These are phyloP conservation scores for Mariannaea elegans DNA, from an alignment of 2,329 filamentous ascomycete genomes.

Conservation along the genomic window DNA sequence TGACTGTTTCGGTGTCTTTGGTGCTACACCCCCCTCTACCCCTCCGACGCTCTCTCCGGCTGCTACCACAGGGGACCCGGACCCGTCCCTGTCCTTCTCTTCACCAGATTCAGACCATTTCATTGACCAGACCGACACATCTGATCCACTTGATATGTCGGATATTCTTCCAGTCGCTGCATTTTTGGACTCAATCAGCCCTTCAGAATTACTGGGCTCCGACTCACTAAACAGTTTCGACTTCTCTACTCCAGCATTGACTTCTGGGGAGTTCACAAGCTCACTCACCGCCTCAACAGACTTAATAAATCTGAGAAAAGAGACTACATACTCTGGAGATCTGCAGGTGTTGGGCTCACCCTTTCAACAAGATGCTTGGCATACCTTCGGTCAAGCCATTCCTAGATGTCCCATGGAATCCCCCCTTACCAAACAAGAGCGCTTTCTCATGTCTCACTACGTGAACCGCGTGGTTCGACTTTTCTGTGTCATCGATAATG, in stretches of 20 bases:
- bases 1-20: conserved; percentile 16
- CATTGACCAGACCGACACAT: neutral
- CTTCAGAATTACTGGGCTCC: conserved; percentile 10
- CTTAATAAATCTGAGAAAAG: neutral
- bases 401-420: conserved; percentile 13
- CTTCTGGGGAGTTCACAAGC: neutral
- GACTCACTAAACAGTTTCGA: conserved; percentile 10
- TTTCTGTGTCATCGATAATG: conserved; percentile 41
- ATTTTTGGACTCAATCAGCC: conserved; percentile 10
- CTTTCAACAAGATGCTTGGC: conserved; percentile 5
- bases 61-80: neutral
- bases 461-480: conserved; percentile 35
- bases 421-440: conserved; percentile 25
- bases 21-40: neutral
- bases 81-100: conserved; percentile 8
- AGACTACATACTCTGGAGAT: neutral
- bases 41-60: neutral
- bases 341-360: neutral
- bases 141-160: conserved; percentile 5
- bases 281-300: conserved; percentile 3
- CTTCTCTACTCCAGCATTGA: conserved; percentile 5
- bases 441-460: conserved; percentile 39
- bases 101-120: conserved; percentile 16
- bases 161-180: conserved; percentile 14
- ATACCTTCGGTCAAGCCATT: conserved; percentile 3